Evolutionary conservation across 2,329 filamentous ascomycete genomes (phyloP), one percentile per base, ranked within the genome.

Genomic region (Chaetomiaceae sp.): DNA sequence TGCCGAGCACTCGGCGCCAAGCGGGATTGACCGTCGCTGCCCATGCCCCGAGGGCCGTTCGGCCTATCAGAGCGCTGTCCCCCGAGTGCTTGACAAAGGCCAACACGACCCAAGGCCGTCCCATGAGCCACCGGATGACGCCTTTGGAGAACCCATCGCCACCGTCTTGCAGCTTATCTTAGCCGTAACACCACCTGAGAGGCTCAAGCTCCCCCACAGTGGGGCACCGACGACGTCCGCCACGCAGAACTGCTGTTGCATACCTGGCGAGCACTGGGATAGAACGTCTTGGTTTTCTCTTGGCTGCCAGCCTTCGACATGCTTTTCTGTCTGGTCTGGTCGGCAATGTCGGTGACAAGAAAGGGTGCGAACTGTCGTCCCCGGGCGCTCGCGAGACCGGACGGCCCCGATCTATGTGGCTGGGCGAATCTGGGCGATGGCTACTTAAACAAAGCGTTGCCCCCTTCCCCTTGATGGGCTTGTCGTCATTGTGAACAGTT

Each of bases 1-100:
- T 51, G 6, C 55, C 55, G 55, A 48, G 58, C 54, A 55, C 51
- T 56, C 43, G 47, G 45, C 34, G 59, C 58, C 59, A 61, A 61
- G 58, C 41, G 34, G 37, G 40, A 41, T 55, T n/a, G 55, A 57
- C 56, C 23, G 50, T 58, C 53, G 50, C 45, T 30, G 49, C 45
- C 48, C 44, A 50, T 52, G 31, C 48, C 37, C 46, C 21, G n/a
- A 34, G n/a, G 17, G 6, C 19, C 41, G 39, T 13, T 49, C 41
- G 50, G 21, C 58, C 57, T 57, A 61, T 61, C 59, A 61, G 14
- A 56, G 31, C 16, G 21, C 34, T 34, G 4, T 9, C 13, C 19
- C 23, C 12, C 10, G 4, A 12, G 10, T 23, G 35, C 37, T 43
- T 43, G 49, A 46, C 37, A 38, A 35, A 21, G 42, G 31, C 48